Evolutionary conservation across 306 rosid genomes (phyloP).

Genomic region (Cicer judaicum): DNA sequence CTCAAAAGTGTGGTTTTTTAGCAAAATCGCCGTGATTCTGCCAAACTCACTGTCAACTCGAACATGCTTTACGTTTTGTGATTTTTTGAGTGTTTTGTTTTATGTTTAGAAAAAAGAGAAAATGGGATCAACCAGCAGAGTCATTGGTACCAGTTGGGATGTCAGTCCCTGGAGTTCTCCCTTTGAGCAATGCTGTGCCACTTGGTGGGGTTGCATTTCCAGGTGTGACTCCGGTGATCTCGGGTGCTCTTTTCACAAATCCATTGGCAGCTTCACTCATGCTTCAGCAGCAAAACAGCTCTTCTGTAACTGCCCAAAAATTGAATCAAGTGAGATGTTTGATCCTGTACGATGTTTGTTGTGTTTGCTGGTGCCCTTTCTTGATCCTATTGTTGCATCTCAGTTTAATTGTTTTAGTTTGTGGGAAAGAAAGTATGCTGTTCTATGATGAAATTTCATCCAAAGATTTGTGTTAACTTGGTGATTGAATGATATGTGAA

Average conservation of each 20-base stretch:
- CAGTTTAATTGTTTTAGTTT: background rate
- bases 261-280: constrained; percentile 48
- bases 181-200: constrained; percentile 51
- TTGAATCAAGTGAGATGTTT: constrained; percentile 60
- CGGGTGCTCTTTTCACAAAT: constrained; percentile 47
- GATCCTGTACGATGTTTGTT: constrained; percentile 15
- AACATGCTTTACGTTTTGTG: background rate
- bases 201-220: constrained; percentile 54
- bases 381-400: constrained; percentile 4
- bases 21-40: too few species aligned
- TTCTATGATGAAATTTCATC: constrained; percentile 28
- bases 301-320: constrained; percentile 47
- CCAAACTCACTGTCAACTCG: too few species aligned
- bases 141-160: constrained; percentile 60
- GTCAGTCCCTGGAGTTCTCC: constrained; percentile 60
- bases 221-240: constrained; percentile 40
- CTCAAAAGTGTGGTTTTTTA: too few species aligned
- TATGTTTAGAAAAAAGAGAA: constrained; percentile 77
- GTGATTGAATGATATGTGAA: constrained; percentile 6
- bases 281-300: constrained; percentile 54
- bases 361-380: constrained; percentile 20
- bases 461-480: constrained; percentile 17
- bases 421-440: background rate
- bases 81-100: background rate
- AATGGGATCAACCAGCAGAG: constrained; percentile 98